Evolutionary conservation across 2,329 filamentous ascomycete species (phyloP).

Genomic region (Clonostachys sp.): DNA sequence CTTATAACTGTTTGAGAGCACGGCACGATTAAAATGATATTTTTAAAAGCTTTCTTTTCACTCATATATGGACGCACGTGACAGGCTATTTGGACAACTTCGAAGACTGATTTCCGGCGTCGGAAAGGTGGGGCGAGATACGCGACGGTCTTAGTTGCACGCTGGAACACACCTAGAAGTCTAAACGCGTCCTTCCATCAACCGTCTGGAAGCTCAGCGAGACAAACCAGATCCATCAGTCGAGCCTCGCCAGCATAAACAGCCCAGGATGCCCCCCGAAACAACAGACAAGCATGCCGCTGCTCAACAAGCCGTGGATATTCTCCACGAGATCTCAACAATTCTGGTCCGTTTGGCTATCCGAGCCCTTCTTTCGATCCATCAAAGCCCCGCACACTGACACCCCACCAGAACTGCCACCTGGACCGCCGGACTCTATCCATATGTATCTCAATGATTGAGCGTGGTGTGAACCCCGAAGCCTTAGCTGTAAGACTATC

Average conservation of each 20-base stretch:
- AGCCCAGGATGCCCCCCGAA: not conserved
- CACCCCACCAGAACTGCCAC: constrained; percentile 74
- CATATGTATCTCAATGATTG: constrained; percentile 93
- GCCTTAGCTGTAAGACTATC: constrained; percentile 72
- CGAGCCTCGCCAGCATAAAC: constrained; percentile 6
- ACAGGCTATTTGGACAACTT: not conserved
- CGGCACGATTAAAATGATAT: not conserved
- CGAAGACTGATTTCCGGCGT: no score
- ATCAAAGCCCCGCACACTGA: not conserved
- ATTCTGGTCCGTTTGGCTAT: constrained; percentile 60
- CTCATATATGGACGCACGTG: not conserved
- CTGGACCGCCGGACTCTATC: constrained; percentile 87
- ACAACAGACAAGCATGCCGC: constrained; percentile 62
- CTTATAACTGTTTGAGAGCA: not conserved
- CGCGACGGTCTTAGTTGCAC: no score
- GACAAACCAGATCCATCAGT: not conserved
- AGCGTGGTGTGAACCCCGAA: constrained; percentile 95
- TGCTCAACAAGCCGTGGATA: constrained; percentile 78
- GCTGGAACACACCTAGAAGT: not conserved
- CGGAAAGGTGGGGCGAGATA: no score
- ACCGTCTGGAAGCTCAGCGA: not conserved
- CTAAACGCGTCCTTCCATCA: not conserved
- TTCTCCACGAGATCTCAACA: constrained; percentile 80
- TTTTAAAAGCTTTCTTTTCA: not conserved
- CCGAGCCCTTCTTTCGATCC: not conserved